These are phyloP conservation scores for Agrostemma githago DNA, from an alignment of 148 eudicot species.

Conservation along the genomic window DNA sequence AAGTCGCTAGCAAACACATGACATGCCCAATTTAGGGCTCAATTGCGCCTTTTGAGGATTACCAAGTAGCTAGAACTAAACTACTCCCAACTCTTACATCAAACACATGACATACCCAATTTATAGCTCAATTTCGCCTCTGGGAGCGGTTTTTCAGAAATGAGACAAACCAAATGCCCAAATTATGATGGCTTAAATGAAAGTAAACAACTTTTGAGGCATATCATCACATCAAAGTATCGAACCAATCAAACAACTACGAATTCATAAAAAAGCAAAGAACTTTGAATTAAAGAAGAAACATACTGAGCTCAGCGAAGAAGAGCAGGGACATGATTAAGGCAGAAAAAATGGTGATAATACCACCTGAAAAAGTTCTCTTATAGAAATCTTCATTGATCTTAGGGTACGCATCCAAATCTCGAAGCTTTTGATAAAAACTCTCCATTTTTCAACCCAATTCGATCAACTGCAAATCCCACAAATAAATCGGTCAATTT, in stretches of 20 bases:
- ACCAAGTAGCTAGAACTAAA: background rate
- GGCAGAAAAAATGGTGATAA: constrained; percentile 70
- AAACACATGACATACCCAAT: background rate
- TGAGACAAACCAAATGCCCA: background rate
- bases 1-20: too few species aligned
- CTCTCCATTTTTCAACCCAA: constrained; percentile 41
- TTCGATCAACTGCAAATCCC: background rate
- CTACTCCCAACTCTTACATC: background rate
- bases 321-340: constrained; percentile 63
- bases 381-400: constrained; percentile 90
- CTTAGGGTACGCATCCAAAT: constrained; percentile 90
- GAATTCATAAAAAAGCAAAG: background rate
- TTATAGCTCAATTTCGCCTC: background rate
- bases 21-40: too few species aligned
- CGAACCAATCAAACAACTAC: background rate
- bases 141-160: background rate
- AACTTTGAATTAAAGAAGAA: constrained; percentile 10
- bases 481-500: background rate
- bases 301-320: constrained; percentile 79
- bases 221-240: background rate
- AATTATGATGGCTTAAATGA: background rate
- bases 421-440: constrained; percentile 50
- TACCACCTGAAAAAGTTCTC: constrained; percentile 83
- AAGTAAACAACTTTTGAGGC: background rate
- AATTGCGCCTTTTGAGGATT: background rate